These are phyloP conservation scores for Saccharomyces paradoxus DNA, from an alignment of 805 yeast genomes.

Conservation along the genomic window DNA sequence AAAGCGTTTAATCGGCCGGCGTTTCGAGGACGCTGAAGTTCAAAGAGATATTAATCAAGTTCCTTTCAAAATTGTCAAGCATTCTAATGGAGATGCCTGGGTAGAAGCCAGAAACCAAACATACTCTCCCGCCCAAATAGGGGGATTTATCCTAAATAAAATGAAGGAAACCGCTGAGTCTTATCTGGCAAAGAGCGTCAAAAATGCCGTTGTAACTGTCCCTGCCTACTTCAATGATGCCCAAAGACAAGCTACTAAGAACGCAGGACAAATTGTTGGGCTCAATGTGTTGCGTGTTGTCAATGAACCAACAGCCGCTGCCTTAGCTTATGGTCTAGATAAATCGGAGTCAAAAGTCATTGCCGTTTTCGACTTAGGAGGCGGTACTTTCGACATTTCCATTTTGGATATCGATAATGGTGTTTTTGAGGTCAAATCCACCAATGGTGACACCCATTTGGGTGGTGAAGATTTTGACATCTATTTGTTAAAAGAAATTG, in stretches of 20 bases:
- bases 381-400: conserved; percentile 95
- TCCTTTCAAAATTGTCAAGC: conserved; percentile 82
- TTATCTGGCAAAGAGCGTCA: conserved; percentile 73
- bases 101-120: conserved; percentile 73
- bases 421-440: conserved; percentile 91
- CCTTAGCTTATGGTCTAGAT: conserved; percentile 86
- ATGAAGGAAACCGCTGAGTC: conserved; percentile 96
- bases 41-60: conserved; percentile 77
- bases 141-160: conserved; percentile 84
- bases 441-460: conserved; percentile 80
- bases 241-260: conserved; percentile 78
- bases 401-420: conserved; percentile 92
- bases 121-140: conserved; percentile 89
- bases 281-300: conserved; percentile 68
- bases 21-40: conserved; percentile 78
- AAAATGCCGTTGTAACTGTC: conserved; percentile 78
- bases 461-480: conserved; percentile 84
- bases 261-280: conserved; percentile 92
- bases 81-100: conserved; percentile 90
- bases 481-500: conserved; percentile 70
- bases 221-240: conserved; percentile 76
- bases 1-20: conserved; percentile 85
- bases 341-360: conserved; percentile 65
- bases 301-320: conserved; percentile 81
- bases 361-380: conserved; percentile 93